Conservation (phyloP, 768 basidiomycete genomes). For the Psilocybe azurescens region DNA sequence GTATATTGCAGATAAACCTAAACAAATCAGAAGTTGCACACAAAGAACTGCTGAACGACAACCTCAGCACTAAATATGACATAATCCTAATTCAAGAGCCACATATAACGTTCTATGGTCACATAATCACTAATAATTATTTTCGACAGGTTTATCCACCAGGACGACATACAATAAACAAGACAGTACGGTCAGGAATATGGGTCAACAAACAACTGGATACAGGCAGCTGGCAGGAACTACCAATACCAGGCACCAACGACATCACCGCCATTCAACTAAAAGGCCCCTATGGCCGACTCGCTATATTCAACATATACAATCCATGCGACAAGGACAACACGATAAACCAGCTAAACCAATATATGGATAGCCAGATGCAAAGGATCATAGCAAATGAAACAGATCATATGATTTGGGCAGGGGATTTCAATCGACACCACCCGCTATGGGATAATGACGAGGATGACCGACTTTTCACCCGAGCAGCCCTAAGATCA, state of each 20-base stretch:
- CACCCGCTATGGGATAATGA: slow-evolving; percentile 46
- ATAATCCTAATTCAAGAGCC: slow-evolving; percentile 21
- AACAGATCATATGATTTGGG: not conserved
- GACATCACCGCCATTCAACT: slow-evolving; percentile 34
- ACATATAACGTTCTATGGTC: not conserved
- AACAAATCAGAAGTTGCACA: slow-evolving; percentile 18
- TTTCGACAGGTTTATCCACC: not conserved
- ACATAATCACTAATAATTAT: not conserved
- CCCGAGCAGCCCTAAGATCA: slow-evolving; percentile 17
- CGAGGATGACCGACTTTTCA: slow-evolving; percentile 40
- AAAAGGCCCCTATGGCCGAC: slow-evolving; percentile 1
- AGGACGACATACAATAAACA: not conserved
- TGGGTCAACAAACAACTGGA: slow-evolving; percentile 8
- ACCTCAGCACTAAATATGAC: slow-evolving; percentile 1
- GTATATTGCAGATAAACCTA: slow-evolving; percentile 12
- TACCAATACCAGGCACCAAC: slow-evolving; percentile 20
- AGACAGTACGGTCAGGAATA: not conserved
- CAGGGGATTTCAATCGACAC: slow-evolving; percentile 47
- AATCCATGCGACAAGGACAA: slow-evolving; percentile 16
- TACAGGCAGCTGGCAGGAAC: slow-evolving; percentile 21
- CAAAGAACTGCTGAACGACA: slow-evolving; percentile 12
- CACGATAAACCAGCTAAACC: not conserved
- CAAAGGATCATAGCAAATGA: too few species aligned
- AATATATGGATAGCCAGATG: not conserved
- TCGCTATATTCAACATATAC: slow-evolving; percentile 46